A percentile compares a stretch with the other conserved stretches of the same genome.
Conservation (phyloP, 2,329 filamentous ascomycete genomes). For the Ceratocystis papillata region DNA sequence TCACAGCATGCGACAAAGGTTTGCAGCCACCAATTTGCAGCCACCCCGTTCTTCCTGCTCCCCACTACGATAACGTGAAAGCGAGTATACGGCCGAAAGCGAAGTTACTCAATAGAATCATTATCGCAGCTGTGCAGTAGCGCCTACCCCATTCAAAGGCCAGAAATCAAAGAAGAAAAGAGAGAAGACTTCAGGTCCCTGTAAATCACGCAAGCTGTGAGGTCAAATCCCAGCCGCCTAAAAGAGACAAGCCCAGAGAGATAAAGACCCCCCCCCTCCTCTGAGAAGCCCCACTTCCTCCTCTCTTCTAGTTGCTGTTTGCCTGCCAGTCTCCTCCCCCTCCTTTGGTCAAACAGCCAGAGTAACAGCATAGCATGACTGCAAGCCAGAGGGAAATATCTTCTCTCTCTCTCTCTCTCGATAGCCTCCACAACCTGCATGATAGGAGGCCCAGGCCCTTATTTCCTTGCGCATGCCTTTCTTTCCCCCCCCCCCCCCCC, state of each 20-base stretch:
- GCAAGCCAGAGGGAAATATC: not conserved
- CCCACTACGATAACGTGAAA: too few species aligned
- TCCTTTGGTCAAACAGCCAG: not conserved
- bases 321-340: not conserved
- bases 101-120: not conserved
- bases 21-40: too few species aligned
- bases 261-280: not conserved
- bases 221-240: slow-evolving; percentile 1
- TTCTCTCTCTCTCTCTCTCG: not conserved
- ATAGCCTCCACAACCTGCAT: not conserved
- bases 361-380: not conserved
- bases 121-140: not conserved
- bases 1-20: too few species aligned
- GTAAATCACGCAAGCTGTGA: slow-evolving; percentile 6
- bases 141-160: not conserved
- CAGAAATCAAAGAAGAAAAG: too few species aligned
- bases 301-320: not conserved
- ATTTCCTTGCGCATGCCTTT: not conserved
- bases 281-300: not conserved
- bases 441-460: not conserved
- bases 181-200: not conserved
- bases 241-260: not conserved
- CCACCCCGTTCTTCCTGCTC: too few species aligned
- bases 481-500: not conserved
- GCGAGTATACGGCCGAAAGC: too few species aligned